Base-by-base conservation (phyloP, 345 rosid genomes). In the Boechera retrofracta region DNA sequence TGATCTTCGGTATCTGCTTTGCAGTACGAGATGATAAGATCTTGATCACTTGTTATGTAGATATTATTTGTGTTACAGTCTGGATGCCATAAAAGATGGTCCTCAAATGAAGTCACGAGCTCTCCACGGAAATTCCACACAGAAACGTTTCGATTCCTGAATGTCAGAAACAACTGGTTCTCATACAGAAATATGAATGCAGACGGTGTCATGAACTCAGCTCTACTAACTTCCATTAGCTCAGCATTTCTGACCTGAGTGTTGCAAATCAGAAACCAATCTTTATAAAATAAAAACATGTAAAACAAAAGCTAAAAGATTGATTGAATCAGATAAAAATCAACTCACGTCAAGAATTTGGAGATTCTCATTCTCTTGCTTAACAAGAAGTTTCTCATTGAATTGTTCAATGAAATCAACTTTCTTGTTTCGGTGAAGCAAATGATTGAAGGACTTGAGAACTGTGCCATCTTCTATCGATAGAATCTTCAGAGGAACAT, bases 121-220 rank as follows among this genome's bases (percentile, higher is more conserved):
- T 95, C 98, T 56, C 99, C 99, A 0, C 92, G 93, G 48, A 92
- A 95, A 75, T 95, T 95, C 99, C 97, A 95, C 45, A 95, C 98
- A 45, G 97, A 84, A 64, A 95, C 97, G 15, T 88, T 92, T 44
- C 93, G 81, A 51, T 88, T 89, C 83, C 96, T 88, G 80, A 95
- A 95, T 32, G 97, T 95, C 39, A 95, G 82, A 85, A 95, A 95
- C 81, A 95, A 78, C 83, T 92, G 99, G 77, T 92, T 95, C 83
- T 92, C 99, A 31, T 92, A 95, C 35, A 92, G 89, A 69, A 95
- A 92, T 69, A 92, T 95, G 79, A 92, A 92, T 32, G 98, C 98
- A 42, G 99, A 95, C 0, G 99, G 99, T 69, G 97, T 92, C 99
- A 89, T 88, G 74, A 89, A 95, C 72, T 89, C 89, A 3, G 86